phyloP scores from a whole-genome alignment of 208 protist species.

The Acanthamoeba healyi region DNA sequence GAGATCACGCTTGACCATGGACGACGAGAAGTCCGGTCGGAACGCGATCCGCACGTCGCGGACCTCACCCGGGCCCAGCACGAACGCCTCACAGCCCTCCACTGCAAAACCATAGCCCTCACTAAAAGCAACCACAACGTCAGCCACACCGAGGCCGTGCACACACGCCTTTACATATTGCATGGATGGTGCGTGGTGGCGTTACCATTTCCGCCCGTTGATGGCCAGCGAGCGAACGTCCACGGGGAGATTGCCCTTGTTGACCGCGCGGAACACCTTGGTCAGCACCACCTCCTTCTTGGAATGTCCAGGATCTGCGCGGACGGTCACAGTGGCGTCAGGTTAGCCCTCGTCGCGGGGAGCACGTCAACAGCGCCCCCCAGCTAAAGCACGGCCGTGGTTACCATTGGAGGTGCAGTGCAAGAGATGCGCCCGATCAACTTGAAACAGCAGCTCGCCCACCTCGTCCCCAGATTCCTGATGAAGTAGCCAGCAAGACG shows the following conservation, averaged over 20 bases:
- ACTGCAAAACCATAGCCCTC: constrained; percentile 50
- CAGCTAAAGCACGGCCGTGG: too few species aligned
- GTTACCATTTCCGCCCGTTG: constrained; percentile 38
- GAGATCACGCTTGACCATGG: constrained; percentile 53
- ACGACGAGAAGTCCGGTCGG: constrained; percentile 69
- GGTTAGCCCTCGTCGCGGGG: not conserved
- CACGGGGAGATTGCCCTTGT: constrained; percentile 67
- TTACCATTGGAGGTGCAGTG: constrained; percentile 62
- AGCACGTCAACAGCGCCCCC: not conserved
- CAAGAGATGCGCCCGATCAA: constrained; percentile 45
- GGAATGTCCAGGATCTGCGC: constrained; percentile 28
- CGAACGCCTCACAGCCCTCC: constrained; percentile 6
- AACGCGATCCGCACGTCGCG: constrained; percentile 59
- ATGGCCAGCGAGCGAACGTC: constrained; percentile 49
- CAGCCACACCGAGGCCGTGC: not conserved
- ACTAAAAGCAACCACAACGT: too few species aligned
- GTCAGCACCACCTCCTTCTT: constrained; percentile 63
- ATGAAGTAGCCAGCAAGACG: too few species aligned
- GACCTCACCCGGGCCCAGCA: constrained; percentile 15
- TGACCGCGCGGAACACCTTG: constrained; percentile 58
- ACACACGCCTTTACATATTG: not conserved
- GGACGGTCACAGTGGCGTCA: not conserved
- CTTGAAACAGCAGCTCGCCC: constrained; percentile 34
- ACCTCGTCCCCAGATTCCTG: constrained; percentile 18
- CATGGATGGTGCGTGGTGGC: not conserved